phyloP scores from a whole-genome alignment of 2,329 filamentous ascomycete species.

The Madurella mycetomatis region DNA sequence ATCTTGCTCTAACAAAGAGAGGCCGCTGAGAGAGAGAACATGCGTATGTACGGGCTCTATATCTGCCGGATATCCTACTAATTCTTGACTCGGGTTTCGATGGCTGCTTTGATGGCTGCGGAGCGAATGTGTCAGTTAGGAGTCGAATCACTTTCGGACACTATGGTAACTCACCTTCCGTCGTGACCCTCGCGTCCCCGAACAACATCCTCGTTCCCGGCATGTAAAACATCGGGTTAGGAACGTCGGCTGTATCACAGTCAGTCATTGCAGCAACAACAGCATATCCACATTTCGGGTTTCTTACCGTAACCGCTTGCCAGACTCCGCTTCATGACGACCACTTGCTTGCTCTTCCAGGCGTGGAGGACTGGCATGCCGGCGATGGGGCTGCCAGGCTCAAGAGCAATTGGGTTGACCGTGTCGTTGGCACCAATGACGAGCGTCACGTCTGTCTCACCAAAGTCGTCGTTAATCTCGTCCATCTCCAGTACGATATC shows the following conservation, averaged over 20 bases:
- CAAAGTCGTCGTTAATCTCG: constrained; percentile 90
- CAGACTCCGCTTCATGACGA: constrained; percentile 92
- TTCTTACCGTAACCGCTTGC: constrained; percentile 75
- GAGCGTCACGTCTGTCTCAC: constrained; percentile 77
- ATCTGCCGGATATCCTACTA: constrained; percentile 8
- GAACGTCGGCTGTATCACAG: constrained; percentile 65
- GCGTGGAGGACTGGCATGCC: constrained; percentile 91
- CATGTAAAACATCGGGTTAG: constrained; percentile 93
- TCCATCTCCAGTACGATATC: constrained; percentile 95
- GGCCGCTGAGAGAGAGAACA: not conserved
- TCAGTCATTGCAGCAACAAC: not conserved
- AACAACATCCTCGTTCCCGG: constrained; percentile 87
- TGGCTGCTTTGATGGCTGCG: constrained; percentile 31
- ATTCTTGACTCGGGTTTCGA: constrained; percentile 27
- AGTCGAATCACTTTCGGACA: not conserved
- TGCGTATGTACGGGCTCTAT: constrained; percentile 11
- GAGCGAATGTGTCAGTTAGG: not conserved
- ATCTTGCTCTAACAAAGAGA: constrained; percentile 5
- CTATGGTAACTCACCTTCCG: constrained; percentile 58
- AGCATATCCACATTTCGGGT: not conserved
- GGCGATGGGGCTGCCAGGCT: constrained; percentile 77
- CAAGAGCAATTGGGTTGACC: constrained; percentile 83
- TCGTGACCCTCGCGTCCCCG: constrained; percentile 80
- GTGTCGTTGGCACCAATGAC: constrained; percentile 93
- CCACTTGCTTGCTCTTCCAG: constrained; percentile 90